Evolutionary conservation across 192 early-diverging fungal genomes (phyloP).

Genomic region (Anaeromyces robustus): DNA sequence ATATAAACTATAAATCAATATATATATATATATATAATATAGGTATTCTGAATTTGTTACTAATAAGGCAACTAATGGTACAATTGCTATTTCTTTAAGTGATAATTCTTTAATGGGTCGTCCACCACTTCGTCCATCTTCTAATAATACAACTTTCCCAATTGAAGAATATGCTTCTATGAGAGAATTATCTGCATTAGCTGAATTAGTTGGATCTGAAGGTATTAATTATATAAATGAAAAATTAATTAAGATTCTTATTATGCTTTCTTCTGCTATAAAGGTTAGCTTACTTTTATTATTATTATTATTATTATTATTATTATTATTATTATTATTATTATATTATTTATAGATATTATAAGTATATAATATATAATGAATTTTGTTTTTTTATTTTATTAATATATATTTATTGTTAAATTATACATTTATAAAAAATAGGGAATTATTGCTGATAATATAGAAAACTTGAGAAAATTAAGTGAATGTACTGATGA

Average conservation of each 20-base stretch:
- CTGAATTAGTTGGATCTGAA: background rate
- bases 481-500: background rate
- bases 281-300: background rate
- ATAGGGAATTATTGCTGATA: background rate
- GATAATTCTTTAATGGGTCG: background rate
- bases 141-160: background rate
- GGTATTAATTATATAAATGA: background rate
- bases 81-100: background rate
- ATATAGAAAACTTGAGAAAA: background rate
- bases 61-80: background rate
- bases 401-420: no score
- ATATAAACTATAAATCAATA: no score
- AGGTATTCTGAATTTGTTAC: background rate
- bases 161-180: background rate
- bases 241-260: background rate
- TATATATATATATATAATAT: no score
- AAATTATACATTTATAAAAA: no score
- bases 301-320: no score
- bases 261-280: background rate
- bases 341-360: no score
- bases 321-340: no score
- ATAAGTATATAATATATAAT: no score
- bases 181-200: background rate
- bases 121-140: background rate
- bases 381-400: no score